These are phyloP conservation scores for Eucalyptus dawsonii DNA, from an alignment of 345 rosid genomes.

Conservation along the genomic window DNA sequence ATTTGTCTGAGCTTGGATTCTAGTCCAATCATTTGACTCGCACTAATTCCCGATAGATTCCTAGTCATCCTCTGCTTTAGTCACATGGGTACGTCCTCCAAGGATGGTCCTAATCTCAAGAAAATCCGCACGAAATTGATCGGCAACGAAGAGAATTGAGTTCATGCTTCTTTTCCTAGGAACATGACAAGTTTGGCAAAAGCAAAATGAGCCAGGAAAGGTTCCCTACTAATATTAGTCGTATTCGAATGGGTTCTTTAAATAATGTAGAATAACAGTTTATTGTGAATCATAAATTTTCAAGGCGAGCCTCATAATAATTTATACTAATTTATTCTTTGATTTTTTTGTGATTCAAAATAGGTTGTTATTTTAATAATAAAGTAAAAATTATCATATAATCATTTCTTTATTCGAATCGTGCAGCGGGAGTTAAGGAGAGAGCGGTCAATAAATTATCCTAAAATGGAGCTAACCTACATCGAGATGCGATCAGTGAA, in stretches of 20 bases:
- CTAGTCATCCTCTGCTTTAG: neutral
- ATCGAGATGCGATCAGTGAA: too few species aligned
- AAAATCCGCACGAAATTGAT: neutral
- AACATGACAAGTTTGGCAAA: neutral
- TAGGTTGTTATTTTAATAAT: too few species aligned
- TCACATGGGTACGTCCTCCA: neutral
- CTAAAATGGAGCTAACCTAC: neutral
- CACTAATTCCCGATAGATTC: neutral
- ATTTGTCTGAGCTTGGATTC: neutral
- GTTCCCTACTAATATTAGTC: neutral
- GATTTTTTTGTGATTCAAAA: rapidly evolving
- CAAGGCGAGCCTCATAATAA: too few species aligned
- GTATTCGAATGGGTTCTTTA: neutral
- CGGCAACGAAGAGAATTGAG: neutral
- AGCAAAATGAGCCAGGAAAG: neutral
- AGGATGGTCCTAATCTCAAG: neutral
- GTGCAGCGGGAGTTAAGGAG: neutral
- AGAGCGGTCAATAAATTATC: neutral
- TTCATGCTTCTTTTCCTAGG: neutral
- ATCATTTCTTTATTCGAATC: too few species aligned
- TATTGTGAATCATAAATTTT: rapidly evolving
- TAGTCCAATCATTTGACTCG: neutral
- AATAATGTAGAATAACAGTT: too few species aligned
- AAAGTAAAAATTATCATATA: too few species aligned
- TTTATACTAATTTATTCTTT: too few species aligned